A percentile compares a stretch with the other conserved stretches of the same genome.
Conservation (phyloP, 192 early-diverging fungal species). For the Paraglomus occultum region DNA sequence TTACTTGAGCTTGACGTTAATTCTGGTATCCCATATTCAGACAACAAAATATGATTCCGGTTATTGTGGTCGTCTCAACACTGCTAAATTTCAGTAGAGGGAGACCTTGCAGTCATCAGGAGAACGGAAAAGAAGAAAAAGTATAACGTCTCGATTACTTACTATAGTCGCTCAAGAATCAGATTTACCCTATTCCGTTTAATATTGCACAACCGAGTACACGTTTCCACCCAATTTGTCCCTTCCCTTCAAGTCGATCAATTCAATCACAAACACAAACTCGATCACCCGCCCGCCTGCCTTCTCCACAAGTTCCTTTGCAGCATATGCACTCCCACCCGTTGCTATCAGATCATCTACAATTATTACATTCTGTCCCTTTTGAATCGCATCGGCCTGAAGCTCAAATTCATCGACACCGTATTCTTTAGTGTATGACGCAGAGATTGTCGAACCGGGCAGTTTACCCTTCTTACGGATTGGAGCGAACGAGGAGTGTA, state of each 20-base stretch:
- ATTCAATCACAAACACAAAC: constrained; percentile 92
- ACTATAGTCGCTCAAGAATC: neutral
- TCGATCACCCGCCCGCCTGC: constrained; percentile 71
- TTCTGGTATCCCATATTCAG: too few relatives aligned
- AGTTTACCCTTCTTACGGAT: constrained; percentile 97
- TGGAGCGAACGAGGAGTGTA: constrained; percentile 90
- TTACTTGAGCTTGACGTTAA: too few relatives aligned
- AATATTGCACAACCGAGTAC: constrained; percentile 80
- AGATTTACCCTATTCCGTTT: neutral
- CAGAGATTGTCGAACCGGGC: constrained; percentile 71
- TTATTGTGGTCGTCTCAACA: too few relatives aligned
- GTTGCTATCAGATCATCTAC: constrained; percentile 97
- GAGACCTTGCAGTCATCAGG: too few relatives aligned
- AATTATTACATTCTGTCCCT: constrained; percentile 83
- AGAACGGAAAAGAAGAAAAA: too few relatives aligned
- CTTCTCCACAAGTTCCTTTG: constrained; percentile 77
- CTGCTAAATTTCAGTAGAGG: too few relatives aligned
- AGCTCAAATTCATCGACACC: constrained; percentile 96
- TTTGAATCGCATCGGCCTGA: constrained; percentile 72
- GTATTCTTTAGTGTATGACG: constrained; percentile 92
- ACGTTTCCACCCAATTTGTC: constrained; percentile 77
- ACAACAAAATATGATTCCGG: too few relatives aligned
- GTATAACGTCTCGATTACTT: neutral
- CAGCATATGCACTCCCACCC: constrained; percentile 81
- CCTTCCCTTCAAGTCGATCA: constrained; percentile 80